Conservation (phyloP, 148 eudicot genomes). For the Fagopyrum esculentum region DNA sequence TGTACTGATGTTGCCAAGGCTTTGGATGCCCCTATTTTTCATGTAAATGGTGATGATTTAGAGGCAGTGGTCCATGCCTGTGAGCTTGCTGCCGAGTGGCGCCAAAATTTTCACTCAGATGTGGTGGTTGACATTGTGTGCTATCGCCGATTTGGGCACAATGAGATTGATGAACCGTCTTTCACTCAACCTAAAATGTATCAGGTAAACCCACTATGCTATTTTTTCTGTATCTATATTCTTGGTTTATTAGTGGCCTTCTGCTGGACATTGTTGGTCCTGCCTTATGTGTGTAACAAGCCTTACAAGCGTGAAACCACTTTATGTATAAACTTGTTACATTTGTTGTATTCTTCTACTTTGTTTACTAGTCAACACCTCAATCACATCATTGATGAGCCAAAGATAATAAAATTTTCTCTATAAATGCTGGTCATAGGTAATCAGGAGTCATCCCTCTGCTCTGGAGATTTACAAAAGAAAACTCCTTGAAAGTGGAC, state of each 20-base stretch:
- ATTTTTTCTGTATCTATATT: not conserved
- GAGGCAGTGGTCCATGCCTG: constrained; percentile 91
- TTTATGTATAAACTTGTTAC: not conserved
- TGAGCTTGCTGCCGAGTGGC: constrained; percentile 99
- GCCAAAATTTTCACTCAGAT: constrained; percentile 91
- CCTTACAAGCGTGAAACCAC: not conserved
- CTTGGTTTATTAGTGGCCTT: not conserved
- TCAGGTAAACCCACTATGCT: constrained; percentile 34
- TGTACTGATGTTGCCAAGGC: constrained; percentile 98
- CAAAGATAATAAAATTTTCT: not conserved
- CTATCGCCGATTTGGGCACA: constrained; percentile 90
- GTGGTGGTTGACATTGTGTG: constrained; percentile 89
- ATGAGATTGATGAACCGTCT: constrained; percentile 93
- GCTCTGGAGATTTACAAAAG: constrained; percentile 70
- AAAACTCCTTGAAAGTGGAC: constrained; percentile 66
- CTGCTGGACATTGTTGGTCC: not conserved
- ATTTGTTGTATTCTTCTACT: not conserved
- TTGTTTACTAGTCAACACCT: not conserved
- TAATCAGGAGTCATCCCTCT: constrained; percentile 77
- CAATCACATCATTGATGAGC: not conserved
- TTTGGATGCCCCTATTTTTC: constrained; percentile 79
- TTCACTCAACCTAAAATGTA: constrained; percentile 95
- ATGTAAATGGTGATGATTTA: constrained; percentile 93
- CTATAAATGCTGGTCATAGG: constrained; percentile 21
- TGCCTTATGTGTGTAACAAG: not conserved